Percentiles rank a stretch among this genome's conserved stretches.
Evolutionary conservation across 306 rosid genomes (phyloP).

Genomic region (Malus domestica): DNA sequence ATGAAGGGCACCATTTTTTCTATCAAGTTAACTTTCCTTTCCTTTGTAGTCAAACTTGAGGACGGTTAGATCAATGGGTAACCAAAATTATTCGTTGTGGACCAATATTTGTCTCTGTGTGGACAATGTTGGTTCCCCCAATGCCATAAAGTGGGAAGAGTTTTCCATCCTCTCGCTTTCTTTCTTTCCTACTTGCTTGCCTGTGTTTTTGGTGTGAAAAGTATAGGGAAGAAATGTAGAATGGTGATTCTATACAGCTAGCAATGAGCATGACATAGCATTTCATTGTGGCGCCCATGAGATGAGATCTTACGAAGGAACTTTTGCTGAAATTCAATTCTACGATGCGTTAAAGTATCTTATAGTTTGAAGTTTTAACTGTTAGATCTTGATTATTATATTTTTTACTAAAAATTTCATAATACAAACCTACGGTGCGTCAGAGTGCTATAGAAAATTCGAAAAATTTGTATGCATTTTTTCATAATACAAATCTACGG

Average conservation of each 20-base stretch:
- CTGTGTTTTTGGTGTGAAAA: background rate
- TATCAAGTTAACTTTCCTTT: background rate
- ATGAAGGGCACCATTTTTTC: background rate
- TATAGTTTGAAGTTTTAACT: background rate
- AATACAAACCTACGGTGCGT: no score
- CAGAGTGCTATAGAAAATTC: no score
- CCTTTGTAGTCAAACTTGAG: background rate
- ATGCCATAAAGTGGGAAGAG: background rate
- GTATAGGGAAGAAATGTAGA: background rate
- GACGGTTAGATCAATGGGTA: constrained; percentile 12
- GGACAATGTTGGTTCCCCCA: background rate
- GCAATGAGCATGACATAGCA: background rate
- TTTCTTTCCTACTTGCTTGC: background rate
- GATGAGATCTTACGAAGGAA: background rate
- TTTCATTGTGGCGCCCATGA: background rate
- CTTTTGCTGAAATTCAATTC: background rate
- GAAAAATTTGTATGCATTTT: background rate
- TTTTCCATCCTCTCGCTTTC: background rate
- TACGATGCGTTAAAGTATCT: background rate
- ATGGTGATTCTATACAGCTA: background rate
- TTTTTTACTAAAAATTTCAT: no score
- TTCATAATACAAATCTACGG: no score
- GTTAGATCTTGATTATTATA: no score
- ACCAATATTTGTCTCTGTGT: background rate
- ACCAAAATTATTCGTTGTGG: constrained; percentile 14